Evolutionary conservation across 306 rosid species (phyloP).

Genomic region (Vigna nakashimae): DNA sequence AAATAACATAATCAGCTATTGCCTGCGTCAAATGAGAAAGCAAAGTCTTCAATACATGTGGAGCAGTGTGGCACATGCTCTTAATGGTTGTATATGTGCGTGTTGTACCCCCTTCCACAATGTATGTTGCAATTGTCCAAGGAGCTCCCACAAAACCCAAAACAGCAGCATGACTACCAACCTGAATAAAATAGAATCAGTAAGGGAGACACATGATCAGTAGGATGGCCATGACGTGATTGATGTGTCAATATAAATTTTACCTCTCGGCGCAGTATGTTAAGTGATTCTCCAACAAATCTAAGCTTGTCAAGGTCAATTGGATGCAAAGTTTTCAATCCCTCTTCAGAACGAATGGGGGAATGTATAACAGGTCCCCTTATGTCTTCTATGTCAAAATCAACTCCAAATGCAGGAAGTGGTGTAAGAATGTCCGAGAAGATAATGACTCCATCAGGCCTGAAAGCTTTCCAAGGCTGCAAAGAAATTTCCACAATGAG

Average conservation of each 20-base stretch:
- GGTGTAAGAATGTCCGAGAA: slow-evolving; percentile 98
- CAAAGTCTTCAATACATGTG: slow-evolving; percentile 79
- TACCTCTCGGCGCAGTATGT: slow-evolving; percentile 80
- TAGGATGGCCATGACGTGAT: slow-evolving; percentile 25
- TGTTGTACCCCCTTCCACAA: slow-evolving; percentile 96
- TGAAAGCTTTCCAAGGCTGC: slow-evolving; percentile 99
- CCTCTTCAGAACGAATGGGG: slow-evolving; percentile 85
- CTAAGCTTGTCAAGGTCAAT: slow-evolving; percentile 81
- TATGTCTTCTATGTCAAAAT: slow-evolving; percentile 92
- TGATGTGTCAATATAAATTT: slow-evolving; percentile 27
- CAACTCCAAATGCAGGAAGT: slow-evolving; percentile 92
- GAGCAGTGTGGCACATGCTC: slow-evolving; percentile 96
- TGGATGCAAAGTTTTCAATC: slow-evolving; percentile 75
- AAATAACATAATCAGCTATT: slow-evolving; percentile 82
- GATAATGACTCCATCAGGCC: slow-evolving; percentile 94
- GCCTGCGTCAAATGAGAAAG: slow-evolving; percentile 90
- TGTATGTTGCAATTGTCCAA: slow-evolving; percentile 96
- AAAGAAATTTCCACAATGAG: slow-evolving; percentile 99
- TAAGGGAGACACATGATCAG: neutral
- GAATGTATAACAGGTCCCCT: slow-evolving; percentile 94
- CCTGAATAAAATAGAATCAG: slow-evolving; percentile 57
- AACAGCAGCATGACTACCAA: slow-evolving; percentile 82
- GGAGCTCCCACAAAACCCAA: slow-evolving; percentile 99
- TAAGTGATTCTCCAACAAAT: slow-evolving; percentile 88
- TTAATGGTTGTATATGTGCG: slow-evolving; percentile 87